Conservation (phyloP, 2,329 filamentous ascomycete species). For the Xylariomycetidae sp. region DNA sequence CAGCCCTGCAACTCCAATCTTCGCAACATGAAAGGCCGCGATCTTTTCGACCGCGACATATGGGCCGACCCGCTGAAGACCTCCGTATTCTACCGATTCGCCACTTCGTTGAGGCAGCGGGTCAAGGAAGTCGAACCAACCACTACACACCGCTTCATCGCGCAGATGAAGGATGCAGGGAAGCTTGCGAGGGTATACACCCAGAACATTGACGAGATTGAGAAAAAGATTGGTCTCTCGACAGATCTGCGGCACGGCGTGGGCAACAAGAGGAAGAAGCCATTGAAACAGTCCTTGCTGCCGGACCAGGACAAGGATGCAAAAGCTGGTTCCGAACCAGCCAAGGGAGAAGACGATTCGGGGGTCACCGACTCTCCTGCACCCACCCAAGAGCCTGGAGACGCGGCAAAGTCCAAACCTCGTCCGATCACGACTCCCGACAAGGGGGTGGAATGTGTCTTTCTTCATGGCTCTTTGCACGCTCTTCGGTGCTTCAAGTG, state of each 20-base stretch:
- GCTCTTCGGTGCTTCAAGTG: slow-evolving; percentile 59
- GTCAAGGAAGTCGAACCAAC: slow-evolving; percentile 59
- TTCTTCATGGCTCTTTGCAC: slow-evolving; percentile 63
- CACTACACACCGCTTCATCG: slow-evolving; percentile 62
- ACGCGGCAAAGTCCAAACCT: slow-evolving; percentile 9
- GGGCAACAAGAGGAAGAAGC: slow-evolving; percentile 50
- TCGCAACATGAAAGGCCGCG: slow-evolving; percentile 62
- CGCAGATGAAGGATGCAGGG: slow-evolving; percentile 58
- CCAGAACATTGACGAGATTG: slow-evolving; percentile 69
- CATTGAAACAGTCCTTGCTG: slow-evolving; percentile 26
- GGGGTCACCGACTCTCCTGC: slow-evolving; percentile 14
- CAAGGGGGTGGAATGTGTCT: slow-evolving; percentile 59
- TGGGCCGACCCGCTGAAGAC: slow-evolving; percentile 64
- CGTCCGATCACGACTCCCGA: slow-evolving; percentile 20
- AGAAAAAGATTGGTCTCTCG: slow-evolving; percentile 62
- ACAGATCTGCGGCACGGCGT: slow-evolving; percentile 57
- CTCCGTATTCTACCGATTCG: slow-evolving; percentile 67
- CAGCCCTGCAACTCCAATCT: slow-evolving; percentile 35
- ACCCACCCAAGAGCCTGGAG: slow-evolving; percentile 13
- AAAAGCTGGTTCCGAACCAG: slow-evolving; percentile 22
- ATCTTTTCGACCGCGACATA: slow-evolving; percentile 65
- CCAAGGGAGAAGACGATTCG: slow-evolving; percentile 10
- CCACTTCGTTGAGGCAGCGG: slow-evolving; percentile 60
- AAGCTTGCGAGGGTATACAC: slow-evolving; percentile 68
- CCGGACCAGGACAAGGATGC: slow-evolving; percentile 17